Evolutionary conservation across 139 green algal genomes (phyloP).

Genomic region (Coccomyxa sp.): DNA sequence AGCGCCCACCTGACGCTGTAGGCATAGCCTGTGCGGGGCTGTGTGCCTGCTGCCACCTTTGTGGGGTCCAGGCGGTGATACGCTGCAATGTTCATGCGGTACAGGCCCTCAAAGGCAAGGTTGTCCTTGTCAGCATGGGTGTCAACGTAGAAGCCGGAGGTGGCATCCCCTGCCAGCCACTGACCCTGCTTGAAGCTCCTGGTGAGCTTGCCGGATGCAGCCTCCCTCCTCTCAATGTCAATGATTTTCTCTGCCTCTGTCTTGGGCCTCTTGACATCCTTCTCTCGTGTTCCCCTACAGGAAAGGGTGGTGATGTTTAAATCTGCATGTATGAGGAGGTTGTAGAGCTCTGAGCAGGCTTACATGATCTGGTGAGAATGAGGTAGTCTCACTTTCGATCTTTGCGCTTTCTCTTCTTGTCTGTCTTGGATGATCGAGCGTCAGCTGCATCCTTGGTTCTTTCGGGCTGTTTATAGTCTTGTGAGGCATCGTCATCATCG

Average conservation of each 20-base stretch:
- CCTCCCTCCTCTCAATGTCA: conserved; percentile 13
- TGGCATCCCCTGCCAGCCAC: neutral
- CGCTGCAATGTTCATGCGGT: conserved; percentile 44
- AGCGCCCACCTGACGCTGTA: neutral
- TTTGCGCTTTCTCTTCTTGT: too few relatives aligned
- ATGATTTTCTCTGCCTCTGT: conserved; percentile 7
- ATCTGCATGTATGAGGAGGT: too few relatives aligned
- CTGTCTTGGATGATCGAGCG: too few relatives aligned
- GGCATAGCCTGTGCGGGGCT: conserved; percentile 7
- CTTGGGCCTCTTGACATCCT: neutral
- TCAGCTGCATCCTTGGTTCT: too few relatives aligned
- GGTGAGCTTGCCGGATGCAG: neutral
- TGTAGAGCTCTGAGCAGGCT: too few relatives aligned
- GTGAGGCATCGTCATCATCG: conserved; percentile 12
- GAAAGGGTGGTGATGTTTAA: too few relatives aligned
- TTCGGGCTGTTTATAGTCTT: too few relatives aligned
- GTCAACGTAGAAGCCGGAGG: conserved; percentile 17
- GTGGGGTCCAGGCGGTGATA: conserved; percentile 51
- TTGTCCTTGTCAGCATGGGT: conserved; percentile 55
- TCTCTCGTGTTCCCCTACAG: too few relatives aligned
- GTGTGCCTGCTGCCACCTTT: conserved; percentile 25
- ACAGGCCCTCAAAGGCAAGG: conserved; percentile 45
- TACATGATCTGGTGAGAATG: too few relatives aligned
- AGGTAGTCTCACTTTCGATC: too few relatives aligned
- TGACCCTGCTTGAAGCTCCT: neutral